phyloP scores from a whole-genome alignment of 148 eudicot genomes.

The Dianthus caryophyllus region DNA sequence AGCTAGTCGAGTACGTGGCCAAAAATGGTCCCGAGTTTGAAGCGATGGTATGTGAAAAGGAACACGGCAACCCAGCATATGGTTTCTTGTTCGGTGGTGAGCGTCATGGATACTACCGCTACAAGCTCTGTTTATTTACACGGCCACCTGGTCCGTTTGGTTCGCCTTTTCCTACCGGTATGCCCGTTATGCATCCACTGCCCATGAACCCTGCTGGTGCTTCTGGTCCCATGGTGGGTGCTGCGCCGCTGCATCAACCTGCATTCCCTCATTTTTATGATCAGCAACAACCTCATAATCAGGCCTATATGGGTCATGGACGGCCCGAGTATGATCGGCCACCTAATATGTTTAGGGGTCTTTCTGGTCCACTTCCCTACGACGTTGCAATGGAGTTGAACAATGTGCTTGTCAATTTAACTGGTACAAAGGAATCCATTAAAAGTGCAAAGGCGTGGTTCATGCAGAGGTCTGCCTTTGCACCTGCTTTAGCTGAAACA shows the following conservation, averaged over 20 bases:
- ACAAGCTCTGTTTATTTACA: slow-evolving; percentile 71
- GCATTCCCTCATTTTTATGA: slow-evolving; percentile 62
- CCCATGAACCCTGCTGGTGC: slow-evolving; percentile 40
- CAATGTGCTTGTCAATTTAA: slow-evolving; percentile 70
- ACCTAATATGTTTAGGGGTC: slow-evolving; percentile 62
- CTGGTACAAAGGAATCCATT: slow-evolving; percentile 94
- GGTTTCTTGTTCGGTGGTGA: slow-evolving; percentile 90
- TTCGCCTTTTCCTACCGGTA: slow-evolving; percentile 58
- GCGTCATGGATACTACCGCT: slow-evolving; percentile 85
- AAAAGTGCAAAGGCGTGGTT: slow-evolving; percentile 97
- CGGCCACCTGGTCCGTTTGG: slow-evolving; percentile 60
- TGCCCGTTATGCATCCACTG: slow-evolving; percentile 60
- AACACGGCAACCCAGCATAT: slow-evolving; percentile 81
- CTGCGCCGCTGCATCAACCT: slow-evolving; percentile 61
- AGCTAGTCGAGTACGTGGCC: slow-evolving; percentile 75
- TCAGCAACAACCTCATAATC: slow-evolving; percentile 60
- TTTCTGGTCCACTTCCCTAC: slow-evolving; percentile 81
- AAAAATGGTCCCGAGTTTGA: slow-evolving; percentile 95
- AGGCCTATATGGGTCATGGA: slow-evolving; percentile 58
- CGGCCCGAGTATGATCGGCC: slow-evolving; percentile 68
- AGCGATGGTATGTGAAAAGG: slow-evolving; percentile 84
- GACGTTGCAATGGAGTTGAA: slow-evolving; percentile 90
- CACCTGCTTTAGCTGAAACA: slow-evolving; percentile 81
- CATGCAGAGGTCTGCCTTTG: slow-evolving; percentile 95
- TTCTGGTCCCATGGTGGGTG: slow-evolving; percentile 42